Conservation (phyloP, 1,284 basidiomycete genomes). For the Trichosporon faecale region DNA sequence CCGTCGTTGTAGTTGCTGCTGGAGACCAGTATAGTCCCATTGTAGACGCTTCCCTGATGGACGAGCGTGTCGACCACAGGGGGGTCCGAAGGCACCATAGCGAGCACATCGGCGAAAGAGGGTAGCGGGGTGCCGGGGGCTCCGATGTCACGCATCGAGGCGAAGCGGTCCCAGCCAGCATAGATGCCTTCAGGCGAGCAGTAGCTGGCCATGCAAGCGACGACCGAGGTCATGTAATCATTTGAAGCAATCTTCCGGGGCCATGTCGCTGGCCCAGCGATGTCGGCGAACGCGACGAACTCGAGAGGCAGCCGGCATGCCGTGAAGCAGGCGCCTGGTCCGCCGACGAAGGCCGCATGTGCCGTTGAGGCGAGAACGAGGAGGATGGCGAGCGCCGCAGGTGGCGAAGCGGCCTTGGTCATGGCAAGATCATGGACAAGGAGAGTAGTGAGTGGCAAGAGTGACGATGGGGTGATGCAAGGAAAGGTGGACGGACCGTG, state of each 20-base stretch:
- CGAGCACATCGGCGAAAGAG: neutral
- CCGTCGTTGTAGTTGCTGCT: slow-evolving; percentile 14
- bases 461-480: neutral
- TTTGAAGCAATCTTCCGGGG: neutral
- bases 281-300: slow-evolving; percentile 13
- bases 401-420: neutral
- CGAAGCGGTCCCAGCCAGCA: slow-evolving; percentile 15
- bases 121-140: slow-evolving; percentile 3
- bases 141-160: neutral
- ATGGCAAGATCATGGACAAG: neutral
- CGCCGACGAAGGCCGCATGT: neutral
- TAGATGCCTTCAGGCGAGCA: slow-evolving; percentile 14
- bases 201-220: slow-evolving; percentile 26
- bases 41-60: neutral
- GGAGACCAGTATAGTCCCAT: neutral
- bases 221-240: slow-evolving; percentile 22
- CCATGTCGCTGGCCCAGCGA: slow-evolving; percentile 10
- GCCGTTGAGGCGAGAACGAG: neutral
- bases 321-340: slow-evolving; percentile 9
- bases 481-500: neutral
- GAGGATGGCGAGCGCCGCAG: neutral
- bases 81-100: neutral
- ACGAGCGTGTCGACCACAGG: slow-evolving; percentile 11
- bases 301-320: slow-evolving; percentile 18
- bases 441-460: neutral